Evolutionary conservation across 202 grass and related monocot species (phyloP), one percentile per base, ranked within the genome.

Genomic region (Dendrocalamus latiflorus): DNA sequence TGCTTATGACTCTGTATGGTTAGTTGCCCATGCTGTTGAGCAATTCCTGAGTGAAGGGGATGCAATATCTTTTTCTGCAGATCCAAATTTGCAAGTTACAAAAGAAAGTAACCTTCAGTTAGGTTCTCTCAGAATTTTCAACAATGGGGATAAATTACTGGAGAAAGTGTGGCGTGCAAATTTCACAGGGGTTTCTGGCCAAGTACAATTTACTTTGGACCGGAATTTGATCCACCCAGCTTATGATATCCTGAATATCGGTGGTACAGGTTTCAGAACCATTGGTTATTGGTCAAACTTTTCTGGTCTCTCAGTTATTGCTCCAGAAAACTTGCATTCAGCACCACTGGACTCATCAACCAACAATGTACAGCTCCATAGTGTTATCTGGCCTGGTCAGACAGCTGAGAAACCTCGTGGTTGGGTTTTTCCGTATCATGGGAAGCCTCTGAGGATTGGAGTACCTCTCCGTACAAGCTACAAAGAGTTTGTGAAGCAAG

Each of bases 1-100:
- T 78, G 90, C 90, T 87, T 95, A 98, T 75, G 92, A 98, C 85
- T 91, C 95, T 42, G 95, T 98, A 74, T 98, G 89, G 95, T 72
- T 98, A 75, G 86, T 84, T 90, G 92, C 92, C 56, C 88, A 49
- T 91, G 91, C 92, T 30, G 78, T 91, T 70, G 92, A 98, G 44
- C 78, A 28, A 38, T 91, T 93, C 88, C 81, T 95, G 68, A 89
- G 77, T 43, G 86, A 90, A 69, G 89, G 92, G 67, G 74, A 91
- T 54, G 77, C 9, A 2, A 55, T 95, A 69, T 93, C 89, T 67
- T 98, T 98, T 87, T 98, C 95, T 45, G 62, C 41, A 12, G 83
- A 98, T 64, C 79, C 80, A 69, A 85, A 83, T 60, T 78, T 98
- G 74, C 68, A 53, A 55, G 63, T 76, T 88, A 25, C 67, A 81